Percentiles rank a stretch among this genome's conserved stretches.
Conservation (phyloP, 2,329 filamentous ascomycete species). For the Aspergillus puulaauensis region DNA sequence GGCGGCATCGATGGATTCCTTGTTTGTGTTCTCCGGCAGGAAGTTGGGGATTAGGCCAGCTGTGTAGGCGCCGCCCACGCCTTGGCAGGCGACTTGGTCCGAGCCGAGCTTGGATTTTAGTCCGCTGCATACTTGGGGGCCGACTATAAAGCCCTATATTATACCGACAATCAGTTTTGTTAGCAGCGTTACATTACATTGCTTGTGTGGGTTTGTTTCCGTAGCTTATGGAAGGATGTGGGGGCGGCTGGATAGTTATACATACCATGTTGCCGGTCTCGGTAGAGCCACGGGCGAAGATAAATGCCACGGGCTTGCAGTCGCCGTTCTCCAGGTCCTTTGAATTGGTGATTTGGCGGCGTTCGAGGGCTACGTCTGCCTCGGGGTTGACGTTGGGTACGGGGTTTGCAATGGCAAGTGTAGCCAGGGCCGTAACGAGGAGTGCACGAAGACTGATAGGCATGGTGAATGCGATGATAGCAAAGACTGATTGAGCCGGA, state of each 20-base stretch:
- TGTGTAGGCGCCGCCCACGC: slow-evolving; percentile 44
- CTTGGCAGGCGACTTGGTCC: slow-evolving; percentile 40
- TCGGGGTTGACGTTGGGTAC: slow-evolving; percentile 7
- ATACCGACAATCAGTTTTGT: no score
- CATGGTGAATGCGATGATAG: neutral
- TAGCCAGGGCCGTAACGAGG: slow-evolving; percentile 14
- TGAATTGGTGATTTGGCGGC: slow-evolving; percentile 20
- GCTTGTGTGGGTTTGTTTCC: no score
- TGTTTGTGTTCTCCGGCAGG: slow-evolving; percentile 39
- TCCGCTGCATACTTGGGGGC: slow-evolving; percentile 28
- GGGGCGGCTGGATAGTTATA: neutral
- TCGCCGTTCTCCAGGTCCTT: slow-evolving; percentile 39
- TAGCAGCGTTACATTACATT: no score
- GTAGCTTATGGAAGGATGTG: neutral
- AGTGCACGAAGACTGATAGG: slow-evolving; percentile 17
- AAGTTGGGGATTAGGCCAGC: slow-evolving; percentile 39
- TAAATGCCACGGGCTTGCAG: slow-evolving; percentile 40
- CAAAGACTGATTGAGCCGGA: neutral
- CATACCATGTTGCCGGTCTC: slow-evolving; percentile 42
- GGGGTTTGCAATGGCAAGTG: slow-evolving; percentile 17
- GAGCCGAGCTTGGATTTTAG: slow-evolving; percentile 24
- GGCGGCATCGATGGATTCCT: slow-evolving; percentile 39
- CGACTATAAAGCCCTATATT: slow-evolving; percentile 29
- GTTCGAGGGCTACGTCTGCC: neutral
- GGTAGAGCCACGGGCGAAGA: slow-evolving; percentile 43